These are phyloP conservation scores for Paramecium tetraurelia DNA, from an alignment of 73 alveolate species.

Conservation along the genomic window DNA sequence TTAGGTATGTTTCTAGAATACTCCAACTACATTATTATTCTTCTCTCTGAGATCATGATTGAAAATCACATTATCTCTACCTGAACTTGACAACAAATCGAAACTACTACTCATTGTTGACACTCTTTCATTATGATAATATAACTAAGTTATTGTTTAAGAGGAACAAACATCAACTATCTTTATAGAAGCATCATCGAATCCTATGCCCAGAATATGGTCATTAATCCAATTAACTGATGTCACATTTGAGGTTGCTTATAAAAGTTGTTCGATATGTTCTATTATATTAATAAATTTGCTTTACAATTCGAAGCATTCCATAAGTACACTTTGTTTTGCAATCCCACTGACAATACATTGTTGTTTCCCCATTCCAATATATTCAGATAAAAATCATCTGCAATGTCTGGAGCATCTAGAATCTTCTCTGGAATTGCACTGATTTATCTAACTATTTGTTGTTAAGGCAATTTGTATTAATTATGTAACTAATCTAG, in stretches of 20 bases:
- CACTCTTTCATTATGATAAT: conserved; percentile 88
- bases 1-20: conserved; percentile 82
- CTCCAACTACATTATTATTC: conserved; percentile 69
- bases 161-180: conserved; percentile 81
- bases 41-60: conserved; percentile 85
- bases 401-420: conserved; percentile 57
- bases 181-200: conserved; percentile 78
- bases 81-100: conserved; percentile 79
- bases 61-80: conserved; percentile 80
- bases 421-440: conserved; percentile 48
- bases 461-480: not conserved
- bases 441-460: conserved; percentile 10
- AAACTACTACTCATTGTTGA: conserved; percentile 85
- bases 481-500: conserved; percentile 18
- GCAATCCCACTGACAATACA: conserved; percentile 88
- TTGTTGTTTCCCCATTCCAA: conserved; percentile 94
- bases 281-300: not conserved
- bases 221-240: conserved; percentile 44
- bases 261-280: not conserved
- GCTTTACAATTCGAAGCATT: conserved; percentile 63
- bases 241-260: conserved; percentile 40
- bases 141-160: conserved; percentile 64
- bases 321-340: conserved; percentile 81
- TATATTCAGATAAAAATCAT: conserved; percentile 63
- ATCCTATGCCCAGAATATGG: conserved; percentile 71